Evolutionary conservation across 2,329 filamentous ascomycete genomes (phyloP), one percentile per base, ranked within the genome.

Genomic region (Biscogniauxia sp.): DNA sequence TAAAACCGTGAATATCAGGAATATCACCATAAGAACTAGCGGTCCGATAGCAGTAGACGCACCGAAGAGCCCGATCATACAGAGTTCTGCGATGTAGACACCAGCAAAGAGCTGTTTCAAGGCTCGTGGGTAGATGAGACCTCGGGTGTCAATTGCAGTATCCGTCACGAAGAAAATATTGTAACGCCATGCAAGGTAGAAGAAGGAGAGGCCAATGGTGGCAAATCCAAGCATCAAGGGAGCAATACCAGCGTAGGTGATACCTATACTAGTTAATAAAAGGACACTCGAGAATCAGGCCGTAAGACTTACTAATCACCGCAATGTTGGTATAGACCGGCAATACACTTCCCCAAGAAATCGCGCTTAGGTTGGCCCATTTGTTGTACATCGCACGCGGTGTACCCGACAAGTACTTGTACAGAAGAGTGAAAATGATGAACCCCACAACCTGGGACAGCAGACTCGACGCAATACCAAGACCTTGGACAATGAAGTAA

Each of bases 401-500:
- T 0, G 91, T 95, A 66, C 82, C 87, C 67, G 93, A 86, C 41
- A 95, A 76, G 64, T 90, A 80, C 69, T 87, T 90, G 74, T 93
- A 91, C 53, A 93, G 79, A 5, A 96, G 72, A 55, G 87, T 86
- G 72, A 90, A 91, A 28, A 96, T 76, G 53, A 93, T 76, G 55
- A 98, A 82, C 17, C 92, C 92, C 15, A 80, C 78, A 0, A 82
- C 73, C 68, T 96, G 92, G 2, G 96, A 81, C 5, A 98, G 76
- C 1, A 90, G 84, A 53, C 88, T 85, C 0, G 91, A 84, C 3
- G 92, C 90, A 63, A 94, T 87, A 1, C 88, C 89, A 60, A 98
- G 76, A 37, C 94, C 96, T 75, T 98, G 95, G 2, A 99, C 85
- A 32, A 98, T 86, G 66, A 99, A 96, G 78, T 98, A 99, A 0